Evolutionary conservation across 305 asterid species (phyloP).

Genomic region (Rubia occidens): DNA sequence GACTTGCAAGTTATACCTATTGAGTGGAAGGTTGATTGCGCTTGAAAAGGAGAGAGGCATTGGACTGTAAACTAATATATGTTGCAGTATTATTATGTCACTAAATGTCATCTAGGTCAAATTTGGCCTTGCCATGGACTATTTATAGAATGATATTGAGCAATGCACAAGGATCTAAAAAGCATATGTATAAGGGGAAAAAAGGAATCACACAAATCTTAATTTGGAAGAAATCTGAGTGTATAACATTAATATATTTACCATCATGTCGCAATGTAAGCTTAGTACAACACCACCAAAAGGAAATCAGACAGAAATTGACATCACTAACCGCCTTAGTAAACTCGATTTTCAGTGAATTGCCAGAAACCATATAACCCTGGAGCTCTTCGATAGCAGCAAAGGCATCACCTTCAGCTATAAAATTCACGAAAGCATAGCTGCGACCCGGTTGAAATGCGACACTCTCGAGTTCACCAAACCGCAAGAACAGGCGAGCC

Average conservation of each 20-base stretch:
- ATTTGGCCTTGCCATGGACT: not conserved
- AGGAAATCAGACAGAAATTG: slow-evolving; percentile 48
- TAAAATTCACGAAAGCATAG: slow-evolving; percentile 74
- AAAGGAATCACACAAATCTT: not conserved
- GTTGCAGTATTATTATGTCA: not conserved
- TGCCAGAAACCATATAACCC: slow-evolving; percentile 71
- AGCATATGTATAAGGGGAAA: not conserved
- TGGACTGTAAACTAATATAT: not conserved
- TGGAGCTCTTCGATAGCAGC: slow-evolving; percentile 78
- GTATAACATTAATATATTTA: not conserved
- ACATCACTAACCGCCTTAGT: slow-evolving; percentile 97
- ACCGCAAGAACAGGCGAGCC: slow-evolving; percentile 50
- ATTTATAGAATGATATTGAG: not conserved
- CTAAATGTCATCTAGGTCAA: slow-evolving; percentile 4
- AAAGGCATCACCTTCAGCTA: slow-evolving; percentile 60
- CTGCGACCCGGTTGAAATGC: slow-evolving; percentile 90
- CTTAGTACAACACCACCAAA: slow-evolving; percentile 24
- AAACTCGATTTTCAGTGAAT: slow-evolving; percentile 81
- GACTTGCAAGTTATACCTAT: not conserved
- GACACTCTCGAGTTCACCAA: slow-evolving; percentile 69
- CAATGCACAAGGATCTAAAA: not conserved
- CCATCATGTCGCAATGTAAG: slow-evolving; percentile 7
- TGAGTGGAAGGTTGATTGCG: slow-evolving; percentile 7
- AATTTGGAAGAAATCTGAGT: not conserved
- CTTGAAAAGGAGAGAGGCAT: not conserved